Conservation (phyloP, 306 rosid species). For the Cicer judaicum region DNA sequence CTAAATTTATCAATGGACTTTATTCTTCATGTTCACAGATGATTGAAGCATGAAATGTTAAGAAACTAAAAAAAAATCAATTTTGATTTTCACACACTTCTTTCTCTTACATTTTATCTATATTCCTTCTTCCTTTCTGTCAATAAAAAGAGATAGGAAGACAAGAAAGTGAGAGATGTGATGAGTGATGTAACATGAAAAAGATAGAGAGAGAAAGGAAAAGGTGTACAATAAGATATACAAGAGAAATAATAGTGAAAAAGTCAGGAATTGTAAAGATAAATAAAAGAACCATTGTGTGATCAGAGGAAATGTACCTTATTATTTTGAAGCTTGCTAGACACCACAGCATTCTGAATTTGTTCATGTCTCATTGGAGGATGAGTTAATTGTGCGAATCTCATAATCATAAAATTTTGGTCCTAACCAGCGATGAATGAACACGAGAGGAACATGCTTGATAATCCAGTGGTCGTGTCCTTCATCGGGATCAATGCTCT, state of each 20-base stretch:
- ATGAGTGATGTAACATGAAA: neutral
- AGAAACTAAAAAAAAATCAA: too few species aligned
- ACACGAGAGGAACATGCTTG: constrained; percentile 20
- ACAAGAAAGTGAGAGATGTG: neutral
- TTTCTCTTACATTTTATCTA: neutral
- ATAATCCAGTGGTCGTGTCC: constrained; percentile 11
- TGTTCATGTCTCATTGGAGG: neutral
- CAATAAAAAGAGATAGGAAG: neutral
- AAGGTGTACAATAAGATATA: neutral
- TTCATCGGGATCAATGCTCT: constrained; percentile 1
- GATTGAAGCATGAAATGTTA: too few species aligned
- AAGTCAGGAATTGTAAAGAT: neutral
- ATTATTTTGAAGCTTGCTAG: neutral
- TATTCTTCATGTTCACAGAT: too few species aligned
- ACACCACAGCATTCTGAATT: neutral
- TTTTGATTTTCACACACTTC: too few species aligned
- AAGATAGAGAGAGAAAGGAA: neutral
- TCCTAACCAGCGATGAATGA: neutral
- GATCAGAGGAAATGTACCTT: constrained; percentile 6
- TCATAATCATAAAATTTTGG: constrained; percentile 2
- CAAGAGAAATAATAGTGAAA: neutral
- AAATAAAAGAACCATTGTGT: neutral
- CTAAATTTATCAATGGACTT: too few species aligned
- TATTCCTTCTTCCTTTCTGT: too few species aligned
- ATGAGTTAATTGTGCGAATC: neutral